Evolutionary conservation across 148 eudicot genomes (phyloP), one percentile per base, ranked within the genome.

Genomic region (Silene conica): DNA sequence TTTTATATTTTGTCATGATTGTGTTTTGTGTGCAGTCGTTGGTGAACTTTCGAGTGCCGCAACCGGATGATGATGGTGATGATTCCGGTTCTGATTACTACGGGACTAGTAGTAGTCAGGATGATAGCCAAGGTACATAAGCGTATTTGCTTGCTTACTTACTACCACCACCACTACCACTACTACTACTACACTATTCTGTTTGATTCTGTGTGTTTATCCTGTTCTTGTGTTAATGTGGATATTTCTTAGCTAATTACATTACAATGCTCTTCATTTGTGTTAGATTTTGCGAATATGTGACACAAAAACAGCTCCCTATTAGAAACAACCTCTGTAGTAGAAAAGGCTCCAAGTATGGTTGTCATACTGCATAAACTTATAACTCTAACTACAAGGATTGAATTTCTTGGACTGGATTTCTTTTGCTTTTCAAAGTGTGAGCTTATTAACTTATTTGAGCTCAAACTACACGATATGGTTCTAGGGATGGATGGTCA

Each of bases 121-220:
- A 88, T 79, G 97, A 94, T 82, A 94, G 96, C 87, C 85, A 92
- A 88, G 95, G 88, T 82, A 85, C 87, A 87, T 79, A n/a, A n/a
- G n/a, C n/a, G n/a, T n/a, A 80, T 43, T 75, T 71, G 1, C 20
- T 71, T 41, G 15, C 28, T 34, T 46, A n/a, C 28, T 8, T 10
- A 21, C 22, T 23, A 0, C 12, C n/a, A 34, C 1, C 70, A 38
- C 56, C n/a, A n/a, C n/a, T n/a, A n/a, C n/a, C n/a, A 28, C 13
- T 10, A 21, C 22, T 23, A 0, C 12, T 26, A 34, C 1, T 74
- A 38, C 56, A 61, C 18, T 45, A 22, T 19, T 73, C 23, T 56
- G 2, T 25, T 41, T 78, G 64, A 18, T 55, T 38, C 43, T 38
- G 8, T 38, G 43, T 38, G 15, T 50, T n/a, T 12, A n/a, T 22